Percentiles rank a stretch among this genome's conserved stretches.
These are phyloP conservation scores for Acrocalymma vagum DNA, from an alignment of 2,329 filamentous ascomycete genomes.

Conservation along the genomic window DNA sequence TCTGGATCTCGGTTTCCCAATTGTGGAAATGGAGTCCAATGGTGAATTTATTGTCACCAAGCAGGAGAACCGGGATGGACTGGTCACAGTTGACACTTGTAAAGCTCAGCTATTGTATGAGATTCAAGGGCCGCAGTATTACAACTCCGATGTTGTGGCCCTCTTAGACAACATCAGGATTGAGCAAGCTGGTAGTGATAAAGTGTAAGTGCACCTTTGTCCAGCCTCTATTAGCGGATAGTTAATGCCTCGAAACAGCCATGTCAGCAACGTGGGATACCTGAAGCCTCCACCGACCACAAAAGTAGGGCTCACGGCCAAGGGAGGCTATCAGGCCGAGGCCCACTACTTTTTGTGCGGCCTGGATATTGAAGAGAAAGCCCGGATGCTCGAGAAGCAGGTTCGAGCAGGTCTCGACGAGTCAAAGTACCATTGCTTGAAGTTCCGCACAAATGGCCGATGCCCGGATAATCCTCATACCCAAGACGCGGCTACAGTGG, in stretches of 20 bases:
- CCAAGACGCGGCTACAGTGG: conserved; percentile 42
- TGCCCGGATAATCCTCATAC: conserved; percentile 29
- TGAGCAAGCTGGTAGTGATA: conserved; percentile 5
- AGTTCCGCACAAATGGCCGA: conserved; percentile 35
- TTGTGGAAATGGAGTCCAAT: conserved; percentile 13
- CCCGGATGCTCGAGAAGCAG: conserved; percentile 15
- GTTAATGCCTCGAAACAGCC: too few species aligned
- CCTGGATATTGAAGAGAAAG: conserved; percentile 24
- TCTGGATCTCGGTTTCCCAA: conserved; percentile 29
- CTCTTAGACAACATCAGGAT: conserved; percentile 11
- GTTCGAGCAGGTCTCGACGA: not conserved
- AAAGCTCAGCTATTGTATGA: conserved; percentile 58
- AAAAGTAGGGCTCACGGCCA: conserved; percentile 42
- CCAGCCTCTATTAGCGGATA: too few species aligned
- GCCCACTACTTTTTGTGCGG: conserved; percentile 22
- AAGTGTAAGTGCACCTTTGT: too few species aligned
- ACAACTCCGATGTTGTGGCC: conserved; percentile 19
- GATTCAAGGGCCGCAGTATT: conserved; percentile 17
- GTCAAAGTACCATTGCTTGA: conserved; percentile 15
- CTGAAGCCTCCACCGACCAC: conserved; percentile 57
- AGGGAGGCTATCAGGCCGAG: conserved; percentile 33
- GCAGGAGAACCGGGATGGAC: conserved; percentile 34
- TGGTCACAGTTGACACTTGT: conserved; percentile 56
- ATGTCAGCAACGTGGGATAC: conserved; percentile 51
- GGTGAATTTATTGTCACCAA: conserved; percentile 30